Conservation (phyloP, 2,329 filamentous ascomycete genomes). For the Aspergillus sp. region DNA sequence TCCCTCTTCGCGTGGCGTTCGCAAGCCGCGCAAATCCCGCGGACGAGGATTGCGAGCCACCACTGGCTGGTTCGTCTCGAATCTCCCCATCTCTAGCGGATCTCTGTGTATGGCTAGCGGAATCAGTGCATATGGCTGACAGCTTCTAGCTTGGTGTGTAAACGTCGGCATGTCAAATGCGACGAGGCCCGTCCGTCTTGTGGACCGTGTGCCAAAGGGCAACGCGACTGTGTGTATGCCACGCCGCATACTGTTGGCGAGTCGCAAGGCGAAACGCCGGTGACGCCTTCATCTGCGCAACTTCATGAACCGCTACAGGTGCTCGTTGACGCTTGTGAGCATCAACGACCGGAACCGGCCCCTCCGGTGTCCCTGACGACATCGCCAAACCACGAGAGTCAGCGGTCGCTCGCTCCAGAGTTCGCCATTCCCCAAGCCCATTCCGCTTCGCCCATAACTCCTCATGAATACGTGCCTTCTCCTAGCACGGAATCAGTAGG, state of each 20-base stretch:
- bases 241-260: neutral
- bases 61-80: conserved; percentile 25
- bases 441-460: neutral
- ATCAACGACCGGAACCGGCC: conserved; percentile 13
- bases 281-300: neutral
- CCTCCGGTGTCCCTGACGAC: conserved; percentile 1
- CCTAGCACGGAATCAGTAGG: conserved; percentile 31
- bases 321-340: conserved; percentile 20
- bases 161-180: conserved; percentile 29
- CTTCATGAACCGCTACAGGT: conserved; percentile 17
- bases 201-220: conserved; percentile 27
- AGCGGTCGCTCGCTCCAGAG: neutral
- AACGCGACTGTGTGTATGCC: conserved; percentile 22
- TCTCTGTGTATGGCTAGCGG: no score
- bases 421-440: neutral
- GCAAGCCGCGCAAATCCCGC: conserved; percentile 22
- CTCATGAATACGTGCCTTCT: conserved; percentile 16
- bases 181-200: conserved; percentile 28
- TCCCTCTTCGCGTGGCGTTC: conserved; percentile 2
- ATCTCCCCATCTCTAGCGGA: neutral
- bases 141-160: conserved; percentile 22
- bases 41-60: conserved; percentile 27
- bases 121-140: conserved; percentile 4
- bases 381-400: neutral
- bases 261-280: neutral